Evolutionary conservation across 2,329 filamentous ascomycete species (phyloP), one percentile per base, ranked within the genome.

Genomic region (Camptophora hylomeconis): DNA sequence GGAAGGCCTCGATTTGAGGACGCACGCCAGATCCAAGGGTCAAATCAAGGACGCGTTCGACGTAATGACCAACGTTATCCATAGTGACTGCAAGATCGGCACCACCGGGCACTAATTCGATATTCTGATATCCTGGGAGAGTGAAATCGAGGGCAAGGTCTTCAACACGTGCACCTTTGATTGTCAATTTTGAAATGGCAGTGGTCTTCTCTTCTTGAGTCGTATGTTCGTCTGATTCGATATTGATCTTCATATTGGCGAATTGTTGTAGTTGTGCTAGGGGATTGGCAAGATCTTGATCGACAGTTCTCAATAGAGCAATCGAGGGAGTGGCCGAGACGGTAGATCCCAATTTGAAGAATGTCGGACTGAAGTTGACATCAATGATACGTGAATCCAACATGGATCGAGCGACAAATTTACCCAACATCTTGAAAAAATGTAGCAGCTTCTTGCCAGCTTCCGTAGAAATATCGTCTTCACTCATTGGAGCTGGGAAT

Each of bases 331-430:
- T 75, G 3, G 93, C 75, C 10, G 61, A 61, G 9, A 61, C 67
- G 24, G 65, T 70, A 44, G 92, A 80, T 10, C 81, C 82, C 40
- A 94, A 80, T 33, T 87, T 81, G 74, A 98, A 98, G 61, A 98
- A 94, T 5, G 84, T 92, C 2, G 89, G 81, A 50, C 94, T 98
- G 58, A 98, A 89, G 32, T 87, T 89, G 41, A 98, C 75, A 47
- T 98, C 89, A 43, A 98, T 94, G 50, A 98, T 95, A 30, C 89
- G 74, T 1, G 87, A 94, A 52, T 98, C 89, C 30, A 98, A 77
- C 89, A 98, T 95, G 1, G 89, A 94, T 28, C 89, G 75, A 17
- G 92, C 89, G 26, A 95, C 86, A 52, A 98, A 98, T 50, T 94
- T 95, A 44, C 89, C 89, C 13, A 98, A 75, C 49, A 87, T 79